A percentile compares a stretch with the other conserved stretches of the same genome.
Evolutionary conservation across 2,329 filamentous ascomycete species (phyloP).

Genomic region (Phialocephala subalpina): DNA sequence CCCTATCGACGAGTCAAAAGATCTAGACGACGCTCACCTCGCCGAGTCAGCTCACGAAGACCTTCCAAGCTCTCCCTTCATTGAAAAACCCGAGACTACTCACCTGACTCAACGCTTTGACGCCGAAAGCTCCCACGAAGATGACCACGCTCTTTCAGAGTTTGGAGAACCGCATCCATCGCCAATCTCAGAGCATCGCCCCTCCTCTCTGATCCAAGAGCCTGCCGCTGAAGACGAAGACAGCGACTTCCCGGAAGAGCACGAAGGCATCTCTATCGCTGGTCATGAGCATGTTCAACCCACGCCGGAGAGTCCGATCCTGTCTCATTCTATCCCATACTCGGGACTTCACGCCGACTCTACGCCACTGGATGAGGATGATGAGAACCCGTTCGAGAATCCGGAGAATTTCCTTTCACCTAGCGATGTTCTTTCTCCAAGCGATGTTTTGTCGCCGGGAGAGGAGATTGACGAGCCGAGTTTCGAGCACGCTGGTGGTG

Average conservation of each 20-base stretch:
- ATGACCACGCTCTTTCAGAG: not conserved
- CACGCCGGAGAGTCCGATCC: not conserved
- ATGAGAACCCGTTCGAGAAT: slow-evolving; percentile 16
- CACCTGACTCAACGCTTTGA: not conserved
- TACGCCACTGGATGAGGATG: slow-evolving; percentile 19
- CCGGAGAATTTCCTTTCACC: slow-evolving; percentile 16
- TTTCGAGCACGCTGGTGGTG: not conserved
- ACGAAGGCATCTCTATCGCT: not conserved
- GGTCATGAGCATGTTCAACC: not conserved
- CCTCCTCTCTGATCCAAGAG: not conserved
- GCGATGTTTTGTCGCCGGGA: slow-evolving; percentile 6
- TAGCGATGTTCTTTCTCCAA: not conserved
- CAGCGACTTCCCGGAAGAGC: not conserved
- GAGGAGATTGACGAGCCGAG: slow-evolving; percentile 14
- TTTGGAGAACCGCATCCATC: slow-evolving; percentile 6
- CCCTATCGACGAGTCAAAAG: not conserved
- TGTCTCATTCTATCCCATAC: not conserved
- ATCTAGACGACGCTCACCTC: not conserved
- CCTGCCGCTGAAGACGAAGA: not conserved
- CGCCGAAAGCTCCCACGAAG: not conserved
- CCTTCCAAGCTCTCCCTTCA: slow-evolving; percentile 10
- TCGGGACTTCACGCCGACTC: slow-evolving; percentile 6
- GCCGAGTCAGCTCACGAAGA: not conserved
- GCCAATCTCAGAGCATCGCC: not conserved
- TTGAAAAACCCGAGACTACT: not conserved